These are phyloP conservation scores for Talaromyces sp. DNA, from an alignment of 2,329 filamentous ascomycete species.

Conservation along the genomic window DNA sequence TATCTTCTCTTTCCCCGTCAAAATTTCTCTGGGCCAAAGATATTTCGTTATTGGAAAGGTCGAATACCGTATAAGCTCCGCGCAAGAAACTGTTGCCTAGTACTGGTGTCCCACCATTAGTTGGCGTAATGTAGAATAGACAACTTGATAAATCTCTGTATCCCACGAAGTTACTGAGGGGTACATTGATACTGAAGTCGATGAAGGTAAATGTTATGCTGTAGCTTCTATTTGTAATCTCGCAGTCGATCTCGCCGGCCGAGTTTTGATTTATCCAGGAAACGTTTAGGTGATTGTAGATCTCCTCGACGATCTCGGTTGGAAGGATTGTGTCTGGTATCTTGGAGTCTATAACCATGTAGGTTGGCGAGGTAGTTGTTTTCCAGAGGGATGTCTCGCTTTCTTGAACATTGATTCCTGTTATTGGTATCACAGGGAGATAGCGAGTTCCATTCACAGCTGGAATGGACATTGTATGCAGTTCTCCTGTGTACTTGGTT, in stretches of 20 bases:
- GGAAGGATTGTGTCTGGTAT: neutral
- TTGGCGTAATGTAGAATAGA: neutral
- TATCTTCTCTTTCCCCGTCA: neutral
- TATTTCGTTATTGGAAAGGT: neutral
- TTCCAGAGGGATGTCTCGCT: neutral
- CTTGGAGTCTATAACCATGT: neutral
- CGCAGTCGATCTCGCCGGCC: neutral
- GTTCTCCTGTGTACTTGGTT: neutral
- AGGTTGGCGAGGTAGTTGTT: neutral
- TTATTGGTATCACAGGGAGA: neutral
- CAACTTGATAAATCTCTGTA: neutral
- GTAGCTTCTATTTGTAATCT: neutral
- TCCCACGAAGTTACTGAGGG: neutral
- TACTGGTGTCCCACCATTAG: neutral
- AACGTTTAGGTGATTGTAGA: neutral
- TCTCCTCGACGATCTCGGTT: neutral
- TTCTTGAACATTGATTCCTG: neutral
- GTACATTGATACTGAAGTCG: neutral
- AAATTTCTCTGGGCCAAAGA: neutral
- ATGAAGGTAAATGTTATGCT: neutral
- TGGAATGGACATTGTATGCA: neutral
- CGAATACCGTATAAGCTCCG: neutral
- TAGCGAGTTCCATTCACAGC: neutral
- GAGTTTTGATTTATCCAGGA: neutral
- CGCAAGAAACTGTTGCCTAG: neutral